Evolutionary conservation across 2,329 filamentous ascomycete genomes (phyloP).

Genomic region (Capronia epimyces): DNA sequence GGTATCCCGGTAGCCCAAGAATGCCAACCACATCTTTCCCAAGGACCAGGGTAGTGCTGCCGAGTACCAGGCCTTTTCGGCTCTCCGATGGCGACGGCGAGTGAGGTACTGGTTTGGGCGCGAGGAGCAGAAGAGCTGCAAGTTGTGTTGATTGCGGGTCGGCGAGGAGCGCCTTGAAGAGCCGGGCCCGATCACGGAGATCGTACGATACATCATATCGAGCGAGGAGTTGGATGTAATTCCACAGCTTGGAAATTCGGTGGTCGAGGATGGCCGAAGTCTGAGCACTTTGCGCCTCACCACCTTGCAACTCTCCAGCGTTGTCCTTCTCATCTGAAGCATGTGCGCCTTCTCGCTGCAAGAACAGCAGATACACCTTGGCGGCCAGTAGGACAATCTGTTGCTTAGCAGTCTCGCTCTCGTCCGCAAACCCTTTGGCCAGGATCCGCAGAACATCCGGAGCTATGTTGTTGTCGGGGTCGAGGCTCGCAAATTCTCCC

Average conservation of each 20-base stretch:
- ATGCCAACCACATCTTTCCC: conserved; percentile 64
- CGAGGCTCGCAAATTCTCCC: conserved; percentile 79
- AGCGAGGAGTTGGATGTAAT: conserved; percentile 75
- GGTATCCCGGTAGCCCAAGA: conserved; percentile 72
- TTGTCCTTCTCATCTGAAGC: conserved; percentile 25
- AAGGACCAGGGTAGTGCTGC: conserved; percentile 78
- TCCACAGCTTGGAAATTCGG: conserved; percentile 71
- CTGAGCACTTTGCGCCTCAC: conserved; percentile 31
- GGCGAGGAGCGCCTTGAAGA: conserved; percentile 78
- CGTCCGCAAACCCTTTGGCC: conserved; percentile 74
- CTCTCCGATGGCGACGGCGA: conserved; percentile 83
- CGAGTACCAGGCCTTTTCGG: conserved; percentile 70
- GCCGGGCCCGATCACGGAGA: conserved; percentile 79
- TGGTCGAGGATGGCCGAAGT: conserved; percentile 45
- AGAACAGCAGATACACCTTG: conserved; percentile 90
- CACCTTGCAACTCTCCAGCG: conserved; percentile 24
- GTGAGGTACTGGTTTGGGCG: conserved; percentile 89
- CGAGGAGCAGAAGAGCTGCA: conserved; percentile 81
- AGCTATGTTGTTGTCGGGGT: conserved; percentile 81
- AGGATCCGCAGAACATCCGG: conserved; percentile 87
- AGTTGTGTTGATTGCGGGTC: conserved; percentile 72
- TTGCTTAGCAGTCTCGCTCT: conserved; percentile 78
- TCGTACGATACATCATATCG: conserved; percentile 95
- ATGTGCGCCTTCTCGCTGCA: conserved; percentile 43
- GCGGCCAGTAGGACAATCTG: conserved; percentile 89